These are phyloP conservation scores for Quercus agrifolia DNA, from an alignment of 306 rosid species.

Conservation along the genomic window DNA sequence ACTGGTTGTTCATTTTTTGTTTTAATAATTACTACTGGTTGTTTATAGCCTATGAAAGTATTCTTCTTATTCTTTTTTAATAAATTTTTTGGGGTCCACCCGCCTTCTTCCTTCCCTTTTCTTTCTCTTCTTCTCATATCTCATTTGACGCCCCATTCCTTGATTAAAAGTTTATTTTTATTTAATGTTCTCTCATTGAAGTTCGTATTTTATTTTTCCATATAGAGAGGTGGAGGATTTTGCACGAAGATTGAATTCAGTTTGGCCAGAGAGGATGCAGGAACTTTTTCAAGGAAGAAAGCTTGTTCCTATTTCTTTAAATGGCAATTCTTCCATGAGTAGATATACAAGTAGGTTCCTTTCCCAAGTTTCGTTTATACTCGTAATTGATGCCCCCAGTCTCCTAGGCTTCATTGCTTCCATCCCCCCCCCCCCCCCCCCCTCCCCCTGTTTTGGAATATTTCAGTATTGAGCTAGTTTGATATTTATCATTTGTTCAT, in stretches of 20 bases:
- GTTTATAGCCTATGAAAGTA: background rate
- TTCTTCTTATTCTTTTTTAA: no score
- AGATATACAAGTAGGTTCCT: conserved; percentile 52
- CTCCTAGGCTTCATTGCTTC: background rate
- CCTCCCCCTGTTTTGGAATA: background rate
- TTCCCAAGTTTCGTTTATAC: background rate
- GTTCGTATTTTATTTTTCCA: background rate
- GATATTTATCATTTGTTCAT: background rate
- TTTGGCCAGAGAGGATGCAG: conserved; percentile 91
- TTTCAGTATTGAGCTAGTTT: background rate
- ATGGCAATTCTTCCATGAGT: conserved; percentile 51
- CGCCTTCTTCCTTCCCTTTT: background rate
- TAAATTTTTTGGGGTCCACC: no score
- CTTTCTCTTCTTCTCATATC: background rate
- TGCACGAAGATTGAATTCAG: conserved; percentile 80
- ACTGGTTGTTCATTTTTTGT: no score
- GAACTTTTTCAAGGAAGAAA: conserved; percentile 78
- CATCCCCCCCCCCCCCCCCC: no score
- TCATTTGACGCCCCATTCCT: background rate
- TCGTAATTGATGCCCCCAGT: background rate
- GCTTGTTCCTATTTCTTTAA: conserved; percentile 54
- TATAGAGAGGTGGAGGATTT: conserved; percentile 92
- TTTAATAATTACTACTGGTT: background rate
- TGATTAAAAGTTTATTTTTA: background rate
- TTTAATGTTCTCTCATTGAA: background rate